A percentile compares a stretch with the other conserved stretches of the same genome.
Conservation (phyloP, 1,139 yeast genomes). For the Lodderomyces jiufengensis region DNA sequence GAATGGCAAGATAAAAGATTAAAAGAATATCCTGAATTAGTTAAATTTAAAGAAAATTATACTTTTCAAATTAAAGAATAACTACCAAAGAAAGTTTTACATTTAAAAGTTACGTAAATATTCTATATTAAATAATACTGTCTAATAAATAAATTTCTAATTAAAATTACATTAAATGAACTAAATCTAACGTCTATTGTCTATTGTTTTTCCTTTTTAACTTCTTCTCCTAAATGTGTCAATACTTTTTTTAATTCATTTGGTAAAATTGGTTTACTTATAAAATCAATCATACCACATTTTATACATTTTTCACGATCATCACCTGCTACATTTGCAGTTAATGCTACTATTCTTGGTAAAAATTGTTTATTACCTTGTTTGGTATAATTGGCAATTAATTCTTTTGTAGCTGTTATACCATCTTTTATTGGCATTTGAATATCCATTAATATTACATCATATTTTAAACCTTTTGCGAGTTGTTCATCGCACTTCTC, state of each 20-base stretch:
- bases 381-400: conserved; percentile 20
- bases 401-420: conserved; percentile 39
- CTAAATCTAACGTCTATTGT: neutral
- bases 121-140: no score
- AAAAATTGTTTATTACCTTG: conserved; percentile 26
- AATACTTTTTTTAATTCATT: conserved; percentile 38
- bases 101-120: no score
- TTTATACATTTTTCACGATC: conserved; percentile 46
- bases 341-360: conserved; percentile 49
- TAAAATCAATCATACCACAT: conserved; percentile 55
- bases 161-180: neutral
- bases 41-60: conserved; percentile 8
- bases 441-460: conserved; percentile 50
- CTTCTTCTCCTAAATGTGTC: conserved; percentile 11
- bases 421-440: conserved; percentile 57
- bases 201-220: conserved; percentile 4
- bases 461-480: conserved; percentile 35
- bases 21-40: conserved; percentile 17
- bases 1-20: conserved; percentile 30
- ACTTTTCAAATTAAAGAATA: conserved; percentile 1
- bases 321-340: conserved; percentile 58
- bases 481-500: conserved; percentile 30
- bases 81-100: no score
- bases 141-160: neutral
- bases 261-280: conserved; percentile 55